Percentiles rank a stretch among this genome's conserved stretches.
Evolutionary conservation across 495 filamentous ascomycete species (phyloP).

Genomic region (Hypoxylon fragiforme): DNA sequence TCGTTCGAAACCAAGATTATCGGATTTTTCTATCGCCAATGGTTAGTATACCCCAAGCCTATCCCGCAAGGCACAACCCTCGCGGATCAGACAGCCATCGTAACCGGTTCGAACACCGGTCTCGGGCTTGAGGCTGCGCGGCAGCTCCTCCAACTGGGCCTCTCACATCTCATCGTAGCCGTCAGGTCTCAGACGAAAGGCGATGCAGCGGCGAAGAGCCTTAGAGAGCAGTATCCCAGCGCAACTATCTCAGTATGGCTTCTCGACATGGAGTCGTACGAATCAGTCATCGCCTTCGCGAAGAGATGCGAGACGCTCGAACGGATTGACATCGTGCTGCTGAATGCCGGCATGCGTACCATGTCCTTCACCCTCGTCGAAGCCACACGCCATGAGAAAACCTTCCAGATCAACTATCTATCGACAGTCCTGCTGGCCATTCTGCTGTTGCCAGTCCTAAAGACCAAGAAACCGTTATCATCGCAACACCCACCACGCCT

Average conservation of each 20-base stretch:
- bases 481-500: constrained; percentile 37
- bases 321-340: constrained; percentile 50
- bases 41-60: constrained; percentile 26
- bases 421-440: constrained; percentile 50
- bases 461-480: constrained; percentile 36
- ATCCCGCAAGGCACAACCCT: constrained; percentile 25
- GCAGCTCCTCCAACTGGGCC: constrained; percentile 51
- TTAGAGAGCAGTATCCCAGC: constrained; percentile 42
- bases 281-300: constrained; percentile 49
- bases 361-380: constrained; percentile 37
- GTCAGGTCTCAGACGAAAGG: constrained; percentile 55
- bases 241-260: constrained; percentile 50
- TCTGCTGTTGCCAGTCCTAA: constrained; percentile 50
- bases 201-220: constrained; percentile 42
- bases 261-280: constrained; percentile 54
- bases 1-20: constrained; percentile 14
- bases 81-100: constrained; percentile 49
- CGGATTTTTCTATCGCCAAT: constrained; percentile 35
- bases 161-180: constrained; percentile 55
- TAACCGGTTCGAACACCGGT: constrained; percentile 61
- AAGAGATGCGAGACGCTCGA: constrained; percentile 42
- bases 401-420: constrained; percentile 48
- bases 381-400: constrained; percentile 48
- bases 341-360: constrained; percentile 54
- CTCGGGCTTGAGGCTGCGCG: constrained; percentile 56